Evolutionary conservation across 1,139 yeast species (phyloP).

Genomic region (Suhomyces bribrorum): DNA sequence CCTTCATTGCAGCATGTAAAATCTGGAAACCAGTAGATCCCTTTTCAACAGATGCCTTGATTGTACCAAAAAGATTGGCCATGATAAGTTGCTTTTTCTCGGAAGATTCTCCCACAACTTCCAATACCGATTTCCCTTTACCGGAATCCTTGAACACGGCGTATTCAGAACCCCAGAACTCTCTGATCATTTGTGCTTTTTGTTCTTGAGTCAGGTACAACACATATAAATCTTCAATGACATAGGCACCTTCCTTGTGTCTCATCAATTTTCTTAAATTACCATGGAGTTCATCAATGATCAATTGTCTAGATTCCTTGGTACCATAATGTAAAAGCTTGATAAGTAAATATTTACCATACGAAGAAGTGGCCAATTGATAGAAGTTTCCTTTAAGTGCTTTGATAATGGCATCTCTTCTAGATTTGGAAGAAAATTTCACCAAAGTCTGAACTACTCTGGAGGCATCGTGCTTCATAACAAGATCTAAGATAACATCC

Average conservation of each 20-base stretch:
- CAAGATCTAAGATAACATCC: constrained; percentile 79
- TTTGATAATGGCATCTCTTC: constrained; percentile 69
- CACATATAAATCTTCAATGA: constrained; percentile 88
- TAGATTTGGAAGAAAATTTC: constrained; percentile 78
- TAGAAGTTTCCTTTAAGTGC: constrained; percentile 78
- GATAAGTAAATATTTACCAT: constrained; percentile 88
- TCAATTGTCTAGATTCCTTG: constrained; percentile 70
- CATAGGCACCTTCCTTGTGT: constrained; percentile 99
- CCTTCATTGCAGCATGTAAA: constrained; percentile 94
- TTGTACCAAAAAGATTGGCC: constrained; percentile 76
- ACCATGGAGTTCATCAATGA: constrained; percentile 86
- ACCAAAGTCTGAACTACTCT: constrained; percentile 93
- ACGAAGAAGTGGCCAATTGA: constrained; percentile 84
- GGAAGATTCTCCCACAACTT: constrained; percentile 67
- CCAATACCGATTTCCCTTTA: constrained; percentile 60
- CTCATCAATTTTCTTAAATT: constrained; percentile 88
- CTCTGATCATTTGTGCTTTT: constrained; percentile 86
- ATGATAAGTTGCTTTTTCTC: constrained; percentile 81
- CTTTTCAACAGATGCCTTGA: constrained; percentile 87
- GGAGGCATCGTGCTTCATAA: constrained; percentile 93
- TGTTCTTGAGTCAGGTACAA: constrained; percentile 84
- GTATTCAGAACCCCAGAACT: constrained; percentile 96
- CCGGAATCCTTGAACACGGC: constrained; percentile 86
- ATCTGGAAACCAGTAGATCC: constrained; percentile 97
- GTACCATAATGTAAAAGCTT: constrained; percentile 92